Base-by-base conservation (phyloP, 805 yeast species). In the Metschnikowia proteae region DNA sequence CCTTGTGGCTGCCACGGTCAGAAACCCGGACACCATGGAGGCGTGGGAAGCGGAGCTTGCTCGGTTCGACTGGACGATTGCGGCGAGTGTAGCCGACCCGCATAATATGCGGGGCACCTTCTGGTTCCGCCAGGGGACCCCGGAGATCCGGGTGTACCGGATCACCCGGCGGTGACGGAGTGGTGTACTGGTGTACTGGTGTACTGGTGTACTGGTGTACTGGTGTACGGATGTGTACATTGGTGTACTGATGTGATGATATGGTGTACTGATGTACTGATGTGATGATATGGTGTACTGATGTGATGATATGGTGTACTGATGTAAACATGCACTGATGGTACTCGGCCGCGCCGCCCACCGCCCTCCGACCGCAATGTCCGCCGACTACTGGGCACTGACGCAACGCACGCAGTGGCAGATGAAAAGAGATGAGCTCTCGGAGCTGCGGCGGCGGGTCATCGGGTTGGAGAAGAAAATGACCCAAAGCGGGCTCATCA, bases 341-440 rank as follows among this genome's bases (percentile, higher is more conserved):
- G 17, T 17, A 17, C 17, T 17, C 17, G 17, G 17, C 17, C 17
- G 17, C 17, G 17, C 17, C 17, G 17, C 17, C 17, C 17, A 17
- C 17, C 17, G 17, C 17, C 17, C 17, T 17, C 17, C 17, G 2
- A 17, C 17, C 17, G 2, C 17, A 71, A 78, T 81, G 96, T 83
- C 94, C 2, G 96, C 96, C 0, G 86, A 86, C 62, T 91, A 83
- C 64, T 88, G 96, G 96, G 75, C 75, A 13, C 88, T 96, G 2
- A 81, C 95, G 1, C 97, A 91, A 61, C 67, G 96, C 38, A 71
- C 68, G 35, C 75, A 80, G 58, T 92, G 97, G 97, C 92, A 87
- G 58, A 81, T 83, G 60, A 79, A 88, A 1, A 73, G 87, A 40
- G 84, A 81, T 30, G 68, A 80, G 22, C 73, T 92, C 25, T 55